Base-by-base conservation (phyloP, 2,329 filamentous ascomycete species). In the Neofusicoccum ribis region DNA sequence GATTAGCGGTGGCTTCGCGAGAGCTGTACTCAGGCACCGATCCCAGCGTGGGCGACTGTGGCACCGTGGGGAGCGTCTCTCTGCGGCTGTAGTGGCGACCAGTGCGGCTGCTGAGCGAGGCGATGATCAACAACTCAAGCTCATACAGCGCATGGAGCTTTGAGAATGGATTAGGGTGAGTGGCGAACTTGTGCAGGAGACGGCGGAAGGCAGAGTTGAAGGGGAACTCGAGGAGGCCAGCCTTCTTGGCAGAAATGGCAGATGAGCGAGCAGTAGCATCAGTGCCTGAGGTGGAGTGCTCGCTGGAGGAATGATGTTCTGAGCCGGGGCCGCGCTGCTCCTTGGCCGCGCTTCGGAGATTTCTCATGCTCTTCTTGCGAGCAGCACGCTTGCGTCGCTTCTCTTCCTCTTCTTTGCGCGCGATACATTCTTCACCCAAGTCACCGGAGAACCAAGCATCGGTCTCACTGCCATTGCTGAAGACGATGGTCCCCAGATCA, bases 381-480 rank as follows among this genome's bases (percentile, higher is more conserved):
- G 69, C 78, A 39, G 72, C 72, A 51, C 73, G 77, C 68, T 77
- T 78, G 62, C 77, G 76, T 47, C 70, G 71, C 17, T 77, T 74
- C 46, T 79, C 77, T 65, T 79, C 77, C 49, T 78, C 77, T 56
- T 80, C 78, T 62, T 74, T 70, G 15, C 69, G 68, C 49, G 73
- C 58, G 27, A 80, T 74, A 67, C 77, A 79, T 61, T 81, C 79
- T 54, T 80, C 77, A 3, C 80, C 78, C 12, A 93, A 76, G 14
- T 86, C 86, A 61, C 86, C 83, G 54, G 80, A 79, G 70, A 97
- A 95, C 90, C 94, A 97, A 3, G 84, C 84, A 75, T 98, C 95
- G 0, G 94, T 98, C 79, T 99, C 95, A 47, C 93, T 96, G 3
- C 95, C 95, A 59, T 86, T 87, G n/a, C 89, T 88, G 76, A 96